Base-by-base conservation (phyloP, 2,329 filamentous ascomycete genomes). In the Uncinocarpus reesii region DNA sequence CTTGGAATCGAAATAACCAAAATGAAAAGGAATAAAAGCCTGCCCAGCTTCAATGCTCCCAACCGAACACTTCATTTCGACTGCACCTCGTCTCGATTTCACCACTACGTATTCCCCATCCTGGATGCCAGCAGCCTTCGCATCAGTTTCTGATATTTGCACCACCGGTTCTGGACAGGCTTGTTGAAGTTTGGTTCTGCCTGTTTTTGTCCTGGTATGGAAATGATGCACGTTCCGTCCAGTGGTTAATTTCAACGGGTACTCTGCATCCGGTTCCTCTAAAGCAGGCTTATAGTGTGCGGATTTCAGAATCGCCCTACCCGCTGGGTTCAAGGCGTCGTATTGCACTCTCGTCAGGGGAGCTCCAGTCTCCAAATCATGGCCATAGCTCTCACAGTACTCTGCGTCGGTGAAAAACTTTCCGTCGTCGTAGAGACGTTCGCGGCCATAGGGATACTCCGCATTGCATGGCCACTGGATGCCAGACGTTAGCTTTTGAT, bases 11-110 rank as follows among this genome's bases (percentile, higher is more conserved):
- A 56, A 67, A 42, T 67, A 66, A 6, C 63, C 63, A 53, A 63
- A 66, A 43, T 68, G 65, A 38, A 68, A 67, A 2, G 64, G 64
- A n/a, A 66, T 63, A 41, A 68, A 68, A 4, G 61, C 57, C 41
- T 66, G 62, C 2, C 64, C 62, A 16, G 56, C 29, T 8, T 44
- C 47, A 7, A 64, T 63, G 2, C 56, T 48, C 0, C 63, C 63
- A 3, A 64, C 53, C n/a, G 47, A 48, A 5, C 57, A 62, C 7
- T 51, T 54, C 7, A 66, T 24, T 48, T 66, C 58, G 7, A 66
- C 56, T 7, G 51, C 51, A 1, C 65, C 65, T 4, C 63, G 41
- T 15, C 58, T 48, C 0, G 62, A 65, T 37, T 53, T 47, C 4
- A 66, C 61, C 11, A 65, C 29, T 2, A 66, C 61, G 47, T 57